A percentile compares a stretch with the other conserved stretches of the same genome.
Conservation (phyloP, 2,329 filamentous ascomycete genomes). For the Ophiocordyceps camponoti-saundersi region DNA sequence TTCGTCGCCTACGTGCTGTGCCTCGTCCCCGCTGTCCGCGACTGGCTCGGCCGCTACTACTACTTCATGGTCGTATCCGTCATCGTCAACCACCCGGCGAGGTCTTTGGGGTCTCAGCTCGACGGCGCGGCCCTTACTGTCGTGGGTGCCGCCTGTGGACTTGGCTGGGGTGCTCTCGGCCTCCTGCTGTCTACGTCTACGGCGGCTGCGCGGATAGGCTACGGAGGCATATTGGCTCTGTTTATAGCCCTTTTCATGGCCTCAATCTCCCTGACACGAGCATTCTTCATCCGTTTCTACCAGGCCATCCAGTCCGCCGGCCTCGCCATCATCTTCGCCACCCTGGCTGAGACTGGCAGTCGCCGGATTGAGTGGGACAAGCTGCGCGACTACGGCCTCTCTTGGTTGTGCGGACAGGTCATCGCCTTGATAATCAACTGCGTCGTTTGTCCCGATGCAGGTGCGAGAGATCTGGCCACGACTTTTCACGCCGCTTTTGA, state of each 20-base stretch:
- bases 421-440: slow-evolving; percentile 31
- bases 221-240: slow-evolving; percentile 36
- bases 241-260: slow-evolving; percentile 37
- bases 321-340: slow-evolving; percentile 35
- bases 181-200: slow-evolving; percentile 36
- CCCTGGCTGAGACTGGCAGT: slow-evolving; percentile 29
- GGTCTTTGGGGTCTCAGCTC: slow-evolving; percentile 37
- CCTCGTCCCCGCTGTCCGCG: slow-evolving; percentile 27
- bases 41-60: slow-evolving; percentile 34
- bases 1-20: slow-evolving; percentile 38
- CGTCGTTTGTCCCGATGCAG: slow-evolving; percentile 35
- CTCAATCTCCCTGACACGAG: slow-evolving; percentile 31
- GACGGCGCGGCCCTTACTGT: slow-evolving; percentile 36
- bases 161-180: slow-evolving; percentile 37
- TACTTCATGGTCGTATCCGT: slow-evolving; percentile 39
- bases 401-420: slow-evolving; percentile 37
- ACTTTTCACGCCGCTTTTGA: slow-evolving; percentile 27
- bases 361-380: slow-evolving; percentile 28
- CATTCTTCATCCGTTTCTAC: slow-evolving; percentile 37
- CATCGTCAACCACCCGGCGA: slow-evolving; percentile 39
- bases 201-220: slow-evolving; percentile 24
- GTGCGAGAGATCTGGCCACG: slow-evolving; percentile 31
- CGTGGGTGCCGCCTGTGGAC: slow-evolving; percentile 32
- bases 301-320: slow-evolving; percentile 37
- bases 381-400: slow-evolving; percentile 32